Evolutionary conservation across 768 basidiomycete genomes (phyloP).

Genomic region (Mycena capillaripes): DNA sequence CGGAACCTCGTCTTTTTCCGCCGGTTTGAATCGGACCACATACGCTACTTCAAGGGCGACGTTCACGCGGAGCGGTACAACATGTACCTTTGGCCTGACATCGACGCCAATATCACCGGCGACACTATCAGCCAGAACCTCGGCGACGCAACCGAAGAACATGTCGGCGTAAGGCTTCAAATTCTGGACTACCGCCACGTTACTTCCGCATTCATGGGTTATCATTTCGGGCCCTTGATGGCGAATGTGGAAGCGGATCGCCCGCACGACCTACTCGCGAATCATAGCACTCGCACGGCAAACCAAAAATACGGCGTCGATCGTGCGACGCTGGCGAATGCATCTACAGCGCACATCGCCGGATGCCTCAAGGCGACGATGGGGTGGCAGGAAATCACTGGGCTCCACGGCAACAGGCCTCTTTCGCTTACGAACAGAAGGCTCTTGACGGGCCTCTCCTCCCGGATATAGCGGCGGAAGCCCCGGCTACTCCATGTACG

Average conservation of each 20-base stretch:
- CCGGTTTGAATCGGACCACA: constrained; percentile 2
- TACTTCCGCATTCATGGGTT: neutral
- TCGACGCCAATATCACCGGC: constrained; percentile 6
- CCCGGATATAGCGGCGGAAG: no score
- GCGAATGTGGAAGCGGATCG: neutral
- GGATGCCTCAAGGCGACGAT: neutral
- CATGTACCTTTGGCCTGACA: constrained; percentile 16
- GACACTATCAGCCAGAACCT: constrained; percentile 8
- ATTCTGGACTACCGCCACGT: constrained; percentile 6
- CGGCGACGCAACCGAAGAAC: neutral
- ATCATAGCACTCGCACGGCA: constrained; percentile 3
- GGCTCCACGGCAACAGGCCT: neutral
- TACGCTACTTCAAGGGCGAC: constrained; percentile 4
- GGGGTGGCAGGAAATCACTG: neutral
- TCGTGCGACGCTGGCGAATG: neutral
- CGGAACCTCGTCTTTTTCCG: neutral
- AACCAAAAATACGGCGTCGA: constrained; percentile 7
- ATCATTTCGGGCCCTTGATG: neutral
- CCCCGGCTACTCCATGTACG: no score
- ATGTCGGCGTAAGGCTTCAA: neutral
- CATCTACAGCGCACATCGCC: neutral
- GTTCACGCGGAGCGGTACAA: neutral
- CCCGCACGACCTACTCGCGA: neutral
- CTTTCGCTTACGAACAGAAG: no score
- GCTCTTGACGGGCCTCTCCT: no score